Evolutionary conservation across 176 grass and related monocot species (phyloP), one percentile per base, ranked within the genome.

Genomic region (Thinopyrum elongatum): DNA sequence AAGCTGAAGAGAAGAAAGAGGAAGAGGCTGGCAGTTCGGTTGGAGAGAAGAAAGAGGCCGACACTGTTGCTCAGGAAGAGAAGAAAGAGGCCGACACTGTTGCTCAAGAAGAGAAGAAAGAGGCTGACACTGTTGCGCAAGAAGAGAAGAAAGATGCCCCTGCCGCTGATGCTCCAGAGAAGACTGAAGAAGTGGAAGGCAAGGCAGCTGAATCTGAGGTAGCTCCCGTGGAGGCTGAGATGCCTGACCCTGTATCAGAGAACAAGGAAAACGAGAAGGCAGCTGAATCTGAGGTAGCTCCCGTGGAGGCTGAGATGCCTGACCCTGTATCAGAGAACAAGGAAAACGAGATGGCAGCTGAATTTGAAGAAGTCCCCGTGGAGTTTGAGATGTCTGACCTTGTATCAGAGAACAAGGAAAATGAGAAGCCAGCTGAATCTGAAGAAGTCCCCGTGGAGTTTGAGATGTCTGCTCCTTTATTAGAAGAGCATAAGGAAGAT

Each of bases 71-170:
- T n/a, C 58, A 82, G 46, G 74, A 91, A 80, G 86, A 80, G 78
- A 81, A 86, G 70, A 63, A 82, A 75, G 85, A 83, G 26, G 62
- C 11, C 25, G 85, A 85, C 61, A 28, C 62, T 31, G 63, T 51
- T 19, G 47, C 81, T n/a, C 59, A 87, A 36, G 74, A 93, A 73
- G 86, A 81, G 71, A 82, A 55, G 51, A 17, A 17, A 51, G 47
- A 6, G 47, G 47, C 47, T 16, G 46, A 49, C 46, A 16, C 46
- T 49, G 46, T 16, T 16, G 49, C 80, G 19, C 64, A 86, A 68
- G 74, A 91, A 80, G 86, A 80, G 78, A 81, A 82, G 49, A 70
- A 70, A 75, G 85, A 89, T 30, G 61, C 11, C 35, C 74, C 74
- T 14, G 63, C 19, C 4, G 38, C 27, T 53, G 81, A 73, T 31